Conservation (phyloP, 1,139 yeast genomes). For the Magnusiomyces suaveolens region DNA sequence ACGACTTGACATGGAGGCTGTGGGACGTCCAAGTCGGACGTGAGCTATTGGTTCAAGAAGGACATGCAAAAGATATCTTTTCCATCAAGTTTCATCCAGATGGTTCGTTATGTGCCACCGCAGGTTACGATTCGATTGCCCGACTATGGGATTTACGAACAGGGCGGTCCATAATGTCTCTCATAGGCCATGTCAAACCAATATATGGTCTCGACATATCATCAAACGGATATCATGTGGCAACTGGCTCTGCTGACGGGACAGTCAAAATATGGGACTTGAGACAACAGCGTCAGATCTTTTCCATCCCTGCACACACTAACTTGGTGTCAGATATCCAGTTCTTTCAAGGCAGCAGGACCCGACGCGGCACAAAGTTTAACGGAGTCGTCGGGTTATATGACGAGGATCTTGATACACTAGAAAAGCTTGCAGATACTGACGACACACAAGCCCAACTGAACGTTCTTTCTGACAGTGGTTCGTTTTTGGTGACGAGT, state of each 20-base stretch:
- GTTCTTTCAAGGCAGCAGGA: conserved; percentile 31
- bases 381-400: neutral
- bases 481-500: conserved; percentile 47
- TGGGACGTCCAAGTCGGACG: conserved; percentile 57
- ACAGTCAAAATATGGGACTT: conserved; percentile 80
- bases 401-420: conserved; percentile 18
- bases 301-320: conserved; percentile 66
- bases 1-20: conserved; percentile 79
- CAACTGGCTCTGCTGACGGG: conserved; percentile 81
- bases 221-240: conserved; percentile 62
- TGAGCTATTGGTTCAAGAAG: conserved; percentile 60
- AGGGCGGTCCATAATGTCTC: conserved; percentile 53
- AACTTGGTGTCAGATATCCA: conserved; percentile 61
- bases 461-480: conserved; percentile 26
- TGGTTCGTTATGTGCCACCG: conserved; percentile 68
- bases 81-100: conserved; percentile 60
- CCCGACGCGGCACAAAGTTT: neutral
- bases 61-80: conserved; percentile 71
- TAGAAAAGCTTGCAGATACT: conserved; percentile 24
- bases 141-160: conserved; percentile 81
- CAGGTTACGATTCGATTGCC: conserved; percentile 69
- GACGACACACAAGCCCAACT: conserved; percentile 19
- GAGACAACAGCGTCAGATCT: conserved; percentile 40
- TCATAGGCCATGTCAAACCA: conserved; percentile 63
- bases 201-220: conserved; percentile 69